Base-by-base conservation (phyloP, 495 filamentous ascomycete genomes). In the Penicillium diatomitis region DNA sequence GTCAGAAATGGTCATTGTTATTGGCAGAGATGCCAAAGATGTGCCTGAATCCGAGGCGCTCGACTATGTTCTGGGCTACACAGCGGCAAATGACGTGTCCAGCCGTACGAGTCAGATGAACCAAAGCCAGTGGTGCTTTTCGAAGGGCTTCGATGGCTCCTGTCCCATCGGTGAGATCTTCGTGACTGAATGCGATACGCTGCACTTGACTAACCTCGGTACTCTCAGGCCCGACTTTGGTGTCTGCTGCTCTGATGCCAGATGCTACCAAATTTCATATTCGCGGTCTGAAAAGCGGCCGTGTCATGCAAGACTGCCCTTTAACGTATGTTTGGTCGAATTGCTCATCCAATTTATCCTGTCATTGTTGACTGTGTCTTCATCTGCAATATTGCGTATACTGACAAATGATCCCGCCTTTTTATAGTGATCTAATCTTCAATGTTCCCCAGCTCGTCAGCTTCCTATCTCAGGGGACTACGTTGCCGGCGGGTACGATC, bases 81-180 rank as follows among this genome's bases (percentile, higher is more conserved):
- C 83, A 3, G 79, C 87, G 44, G 86, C 87, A 48, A 87, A 94
- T 57, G 88, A 92, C 61, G 72, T 94, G 7, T 87, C 83, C 6
- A 85, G 88, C 62, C 80, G 88, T 11, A 86, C 86, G 48, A 86
- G 79, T 71, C 88, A 92, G 64, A 69, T 88, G 57, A 85, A 84
- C 10, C 83, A 87, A 36, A 79, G 82, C 32, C 88, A 92, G 63
- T 92, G 87, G 88, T 77, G 73, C 3, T 69, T 90, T 4, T 87
- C 86, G 3, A 94, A 94, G 67, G 86, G 87, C 1, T 91, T 89
- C 56, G 88, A 94, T 61, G 82, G 82, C 33, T 82, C 84, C 69
- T 88, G 86, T 38, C 88, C 87, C 0, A 82, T 79, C 53, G 88
- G 87, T 71, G 47, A 38, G 57, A 49, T n/a, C 49, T 10, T 8